phyloP scores from a whole-genome alignment of 768 basidiomycete genomes.

The Pholiota conissans region DNA sequence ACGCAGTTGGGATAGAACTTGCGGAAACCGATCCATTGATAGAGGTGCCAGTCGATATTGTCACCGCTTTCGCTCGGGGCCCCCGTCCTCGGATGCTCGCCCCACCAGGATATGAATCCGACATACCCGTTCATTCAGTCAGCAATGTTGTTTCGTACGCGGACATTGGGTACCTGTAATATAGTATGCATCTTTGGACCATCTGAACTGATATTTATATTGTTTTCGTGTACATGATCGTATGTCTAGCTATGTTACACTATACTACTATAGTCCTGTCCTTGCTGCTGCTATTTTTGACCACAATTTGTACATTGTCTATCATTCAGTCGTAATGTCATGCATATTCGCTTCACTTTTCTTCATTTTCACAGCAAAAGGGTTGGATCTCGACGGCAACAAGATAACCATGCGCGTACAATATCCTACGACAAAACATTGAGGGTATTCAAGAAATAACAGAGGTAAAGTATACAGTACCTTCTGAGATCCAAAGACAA shows the following conservation, averaged over 20 bases:
- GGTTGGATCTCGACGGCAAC: neutral
- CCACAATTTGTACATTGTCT: neutral
- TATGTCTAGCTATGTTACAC: neutral
- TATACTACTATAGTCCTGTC: neutral
- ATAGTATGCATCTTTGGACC: too few species aligned
- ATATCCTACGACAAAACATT: neutral
- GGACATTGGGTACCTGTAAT: neutral
- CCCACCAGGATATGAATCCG: slow-evolving; percentile 27
- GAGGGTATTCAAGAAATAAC: too few species aligned
- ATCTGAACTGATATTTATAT: too few species aligned
- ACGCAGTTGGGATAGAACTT: slow-evolving; percentile 27
- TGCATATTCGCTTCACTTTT: neutral
- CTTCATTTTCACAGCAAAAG: neutral
- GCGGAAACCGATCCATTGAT: slow-evolving; percentile 23
- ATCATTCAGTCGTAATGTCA: too few species aligned
- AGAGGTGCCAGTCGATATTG: slow-evolving; percentile 32
- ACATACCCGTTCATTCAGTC: neutral
- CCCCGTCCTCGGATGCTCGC: slow-evolving; percentile 29
- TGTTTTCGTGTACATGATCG: too few species aligned
- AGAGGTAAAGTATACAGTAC: too few species aligned
- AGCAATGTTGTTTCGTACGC: neutral
- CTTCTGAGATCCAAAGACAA: slow-evolving; percentile 1
- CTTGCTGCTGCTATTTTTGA: neutral
- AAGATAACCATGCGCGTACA: neutral
- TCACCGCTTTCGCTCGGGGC: slow-evolving; percentile 29